A percentile compares a stretch with the other conserved stretches of the same genome.
Conservation (phyloP, 129 eudicot genomes). For the Escallonia rubra region DNA sequence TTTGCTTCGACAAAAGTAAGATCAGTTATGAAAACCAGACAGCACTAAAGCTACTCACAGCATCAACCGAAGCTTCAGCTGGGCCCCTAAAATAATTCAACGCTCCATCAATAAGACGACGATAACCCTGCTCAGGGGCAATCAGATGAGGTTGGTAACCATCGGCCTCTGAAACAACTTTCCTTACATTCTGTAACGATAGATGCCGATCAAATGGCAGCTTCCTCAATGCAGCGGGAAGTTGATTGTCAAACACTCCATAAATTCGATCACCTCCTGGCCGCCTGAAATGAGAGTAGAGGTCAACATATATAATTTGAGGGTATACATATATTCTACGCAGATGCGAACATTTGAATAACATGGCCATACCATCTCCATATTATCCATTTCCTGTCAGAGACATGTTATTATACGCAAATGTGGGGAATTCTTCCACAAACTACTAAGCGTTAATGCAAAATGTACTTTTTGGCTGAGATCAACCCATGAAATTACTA, state of each 20-base stretch:
- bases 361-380: too few relatives aligned
- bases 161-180: conserved; percentile 82
- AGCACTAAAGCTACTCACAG: conserved; percentile 40
- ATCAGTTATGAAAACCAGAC: background rate
- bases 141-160: conserved; percentile 94
- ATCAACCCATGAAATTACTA: too few relatives aligned
- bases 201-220: conserved; percentile 86
- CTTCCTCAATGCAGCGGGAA: conserved; percentile 79
- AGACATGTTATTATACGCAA: too few relatives aligned
- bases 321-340: too few relatives aligned
- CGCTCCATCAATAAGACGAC: conserved; percentile 80
- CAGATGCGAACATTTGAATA: too few relatives aligned
- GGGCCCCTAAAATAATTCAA: conserved; percentile 78
- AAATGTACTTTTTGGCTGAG: too few relatives aligned
- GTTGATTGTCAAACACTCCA: conserved; percentile 85
- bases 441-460: too few relatives aligned
- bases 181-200: conserved; percentile 68
- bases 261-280: conserved; percentile 85
- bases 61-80: conserved; percentile 93
- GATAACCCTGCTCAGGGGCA: conserved; percentile 93
- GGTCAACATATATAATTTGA: too few relatives aligned
- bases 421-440: too few relatives aligned
- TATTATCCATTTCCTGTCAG: too few relatives aligned
- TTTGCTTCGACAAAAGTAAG: background rate
- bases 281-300: conserved; percentile 34